Conservation (phyloP, 805 yeast species). For the Kuraishia capsulata region DNA sequence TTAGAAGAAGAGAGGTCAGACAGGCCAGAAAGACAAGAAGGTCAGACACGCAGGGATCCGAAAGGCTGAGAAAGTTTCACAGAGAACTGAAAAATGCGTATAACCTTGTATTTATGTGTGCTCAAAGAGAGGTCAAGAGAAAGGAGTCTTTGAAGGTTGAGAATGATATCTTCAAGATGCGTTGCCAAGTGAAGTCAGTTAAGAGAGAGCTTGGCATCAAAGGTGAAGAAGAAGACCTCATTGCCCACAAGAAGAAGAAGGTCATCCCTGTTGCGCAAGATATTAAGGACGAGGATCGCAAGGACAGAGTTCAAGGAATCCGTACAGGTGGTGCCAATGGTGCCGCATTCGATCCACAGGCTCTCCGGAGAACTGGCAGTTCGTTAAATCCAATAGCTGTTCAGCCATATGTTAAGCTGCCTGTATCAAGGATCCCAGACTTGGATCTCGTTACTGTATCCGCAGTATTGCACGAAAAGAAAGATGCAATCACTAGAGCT, state of each 20-base stretch:
- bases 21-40: slow-evolving; percentile 95
- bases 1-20: slow-evolving; percentile 89
- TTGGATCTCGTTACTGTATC: slow-evolving; percentile 81
- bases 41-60: slow-evolving; percentile 85
- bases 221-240: slow-evolving; percentile 79
- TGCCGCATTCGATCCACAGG: slow-evolving; percentile 8
- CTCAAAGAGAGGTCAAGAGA: slow-evolving; percentile 64
- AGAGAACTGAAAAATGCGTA: slow-evolving; percentile 72
- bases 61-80: slow-evolving; percentile 65
- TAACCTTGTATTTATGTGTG: slow-evolving; percentile 56
- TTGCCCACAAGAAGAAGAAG: slow-evolving; percentile 68
- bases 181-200: slow-evolving; percentile 61
- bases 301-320: background rate
- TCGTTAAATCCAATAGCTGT: slow-evolving; percentile 25
- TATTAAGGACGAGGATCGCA: slow-evolving; percentile 7
- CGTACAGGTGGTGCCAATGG: slow-evolving; percentile 3
- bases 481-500: slow-evolving; percentile 69
- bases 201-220: slow-evolving; percentile 69
- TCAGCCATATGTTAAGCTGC: slow-evolving; percentile 80
- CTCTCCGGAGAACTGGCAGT: slow-evolving; percentile 3
- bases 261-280: slow-evolving; percentile 13
- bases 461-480: slow-evolving; percentile 62
- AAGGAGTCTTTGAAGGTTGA: slow-evolving; percentile 56
- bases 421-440: slow-evolving; percentile 90
- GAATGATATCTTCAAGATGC: slow-evolving; percentile 55